Base-by-base conservation (phyloP, 2,329 filamentous ascomycete species). In the Claviceps capensis region DNA sequence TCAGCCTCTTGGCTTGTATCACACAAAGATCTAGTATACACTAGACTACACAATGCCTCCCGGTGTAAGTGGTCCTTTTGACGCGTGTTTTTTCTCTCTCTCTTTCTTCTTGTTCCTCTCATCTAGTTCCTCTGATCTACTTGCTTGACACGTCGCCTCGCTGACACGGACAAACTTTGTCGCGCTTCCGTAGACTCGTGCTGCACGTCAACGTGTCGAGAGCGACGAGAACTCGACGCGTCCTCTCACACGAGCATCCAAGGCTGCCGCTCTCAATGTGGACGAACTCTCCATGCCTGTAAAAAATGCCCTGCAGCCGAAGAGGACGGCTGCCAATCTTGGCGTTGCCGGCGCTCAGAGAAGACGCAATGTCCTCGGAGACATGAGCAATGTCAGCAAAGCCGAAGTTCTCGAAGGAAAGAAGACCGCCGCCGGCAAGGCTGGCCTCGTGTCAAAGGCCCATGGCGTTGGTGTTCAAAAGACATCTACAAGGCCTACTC, bases 321-420 rank as follows among this genome's bases (percentile, higher is more conserved):
- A 89, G 72, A 88, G 83, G 68, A 70, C 81, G 16, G 69, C 75
- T 30, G 67, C 72, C 48, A 74, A 70, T 59, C 66, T 67, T 53
- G 71, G 73, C 49, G 68, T 74, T 61, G 68, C 75, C 47, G 75
- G 74, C 55, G 64, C 61, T 47, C 67, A 68, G 53, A 79, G 85
- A 64, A 93, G 86, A 73, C 88, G 93, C 64, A 80, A 85, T 61
- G 90, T 88, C 48, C 78, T 98, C 40, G 89, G 87, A 53, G 93
- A 98, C 73, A 86, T 96, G 60, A 97, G 89, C 79, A 98, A 98
- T 72, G 85, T 95, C 57, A 82, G 82, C 61, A 97, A 96, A 69
- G 77, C 78, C 47, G 86, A 87, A 51, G 75, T 69, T 5, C 72
- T 76, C 56, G 85, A 87, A 52, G 80, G 77, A 59, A 95, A 94